These are phyloP conservation scores for Arthrobotrys sinensis DNA, from an alignment of 2,329 filamentous ascomycete species.

Conservation along the genomic window DNA sequence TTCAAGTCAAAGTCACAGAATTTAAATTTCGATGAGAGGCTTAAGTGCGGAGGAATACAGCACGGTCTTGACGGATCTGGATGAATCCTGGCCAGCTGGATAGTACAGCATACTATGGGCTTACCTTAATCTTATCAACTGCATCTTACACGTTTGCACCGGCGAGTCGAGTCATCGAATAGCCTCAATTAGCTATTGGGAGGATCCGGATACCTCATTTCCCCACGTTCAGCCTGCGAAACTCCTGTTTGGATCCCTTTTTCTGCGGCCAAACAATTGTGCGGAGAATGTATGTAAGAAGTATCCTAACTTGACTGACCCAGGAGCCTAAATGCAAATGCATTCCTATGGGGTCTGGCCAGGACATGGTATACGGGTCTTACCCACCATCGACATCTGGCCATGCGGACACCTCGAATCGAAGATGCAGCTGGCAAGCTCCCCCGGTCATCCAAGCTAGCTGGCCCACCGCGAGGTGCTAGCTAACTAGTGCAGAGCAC, in stretches of 20 bases:
- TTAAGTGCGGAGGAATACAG: no score
- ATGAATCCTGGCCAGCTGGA: background rate
- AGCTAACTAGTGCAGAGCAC: no score
- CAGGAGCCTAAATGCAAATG: background rate
- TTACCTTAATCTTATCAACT: slow-evolving; percentile 18
- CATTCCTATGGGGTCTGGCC: background rate
- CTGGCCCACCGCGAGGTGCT: background rate
- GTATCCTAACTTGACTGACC: background rate
- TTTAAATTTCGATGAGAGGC: no score
- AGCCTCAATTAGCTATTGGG: slow-evolving; percentile 8
- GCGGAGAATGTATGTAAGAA: background rate
- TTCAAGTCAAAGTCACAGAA: no score
- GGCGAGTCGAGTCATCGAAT: slow-evolving; percentile 14
- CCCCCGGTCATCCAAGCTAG: slow-evolving; percentile 8
- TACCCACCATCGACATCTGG: background rate
- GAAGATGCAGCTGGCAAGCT: slow-evolving; percentile 5
- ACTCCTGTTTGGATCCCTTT: slow-evolving; percentile 8
- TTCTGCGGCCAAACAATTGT: background rate
- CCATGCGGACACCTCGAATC: slow-evolving; percentile 9
- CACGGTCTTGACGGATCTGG: no score
- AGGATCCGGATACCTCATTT: background rate
- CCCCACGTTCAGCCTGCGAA: slow-evolving; percentile 27
- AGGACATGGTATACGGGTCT: background rate
- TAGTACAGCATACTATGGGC: no score
- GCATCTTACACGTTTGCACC: background rate